Percentiles rank a stretch among this genome's conserved stretches.
phyloP scores from a whole-genome alignment of 2,329 filamentous ascomycete species.

The Exophiala lecanii-corni region DNA sequence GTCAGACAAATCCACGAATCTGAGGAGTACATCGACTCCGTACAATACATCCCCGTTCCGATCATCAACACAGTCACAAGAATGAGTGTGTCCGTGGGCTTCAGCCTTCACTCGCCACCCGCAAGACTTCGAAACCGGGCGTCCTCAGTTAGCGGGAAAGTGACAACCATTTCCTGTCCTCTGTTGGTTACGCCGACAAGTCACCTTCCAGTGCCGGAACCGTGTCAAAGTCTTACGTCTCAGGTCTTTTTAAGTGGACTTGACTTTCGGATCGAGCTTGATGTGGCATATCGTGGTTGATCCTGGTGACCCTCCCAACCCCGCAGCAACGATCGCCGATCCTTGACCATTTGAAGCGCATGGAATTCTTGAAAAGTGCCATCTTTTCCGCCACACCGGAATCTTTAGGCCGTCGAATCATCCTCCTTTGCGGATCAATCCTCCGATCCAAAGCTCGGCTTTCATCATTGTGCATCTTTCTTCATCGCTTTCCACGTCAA shows the following conservation, averaged over 20 bases:
- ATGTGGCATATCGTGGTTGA: not conserved
- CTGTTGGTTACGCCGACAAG: not conserved
- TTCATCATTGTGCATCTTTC: not conserved
- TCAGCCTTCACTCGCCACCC: too few species aligned
- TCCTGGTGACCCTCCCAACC: not conserved
- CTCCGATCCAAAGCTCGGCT: not conserved
- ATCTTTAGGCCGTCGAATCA: slow-evolving; percentile 1
- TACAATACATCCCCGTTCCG: too few species aligned
- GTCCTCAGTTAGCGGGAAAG: too few species aligned
- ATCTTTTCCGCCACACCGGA: not conserved
- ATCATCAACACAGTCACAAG: too few species aligned
- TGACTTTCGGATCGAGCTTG: not conserved
- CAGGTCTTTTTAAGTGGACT: not conserved
- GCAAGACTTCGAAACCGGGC: too few species aligned
- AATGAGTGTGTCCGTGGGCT: too few species aligned
- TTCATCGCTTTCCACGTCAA: not conserved
- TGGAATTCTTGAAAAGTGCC: not conserved
- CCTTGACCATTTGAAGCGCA: too few species aligned
- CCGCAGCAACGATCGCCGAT: not conserved
- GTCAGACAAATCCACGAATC: too few species aligned
- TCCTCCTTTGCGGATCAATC: not conserved
- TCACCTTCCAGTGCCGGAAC: not conserved
- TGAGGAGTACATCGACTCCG: too few species aligned
- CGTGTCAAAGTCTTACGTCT: too few species aligned
- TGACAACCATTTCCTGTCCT: too few species aligned